Percentiles rank a stretch among this genome's conserved stretches.
Evolutionary conservation across 257 asterid genomes (phyloP).

Genomic region (Solanum bukasovii): DNA sequence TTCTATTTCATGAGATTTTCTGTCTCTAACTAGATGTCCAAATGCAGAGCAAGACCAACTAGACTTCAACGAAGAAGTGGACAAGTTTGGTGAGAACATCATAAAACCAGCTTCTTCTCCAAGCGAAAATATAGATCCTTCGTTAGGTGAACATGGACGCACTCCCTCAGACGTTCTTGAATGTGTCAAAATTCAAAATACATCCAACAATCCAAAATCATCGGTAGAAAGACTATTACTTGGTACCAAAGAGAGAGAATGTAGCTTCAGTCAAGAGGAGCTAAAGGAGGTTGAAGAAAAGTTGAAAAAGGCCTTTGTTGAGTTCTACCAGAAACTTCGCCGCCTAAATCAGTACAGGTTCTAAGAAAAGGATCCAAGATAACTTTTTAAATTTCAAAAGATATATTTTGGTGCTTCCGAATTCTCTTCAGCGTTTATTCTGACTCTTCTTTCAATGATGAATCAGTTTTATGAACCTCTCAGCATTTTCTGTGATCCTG

Average conservation of each 20-base stretch:
- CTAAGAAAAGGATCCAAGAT: background rate
- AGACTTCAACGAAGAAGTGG: background rate
- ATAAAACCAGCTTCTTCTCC: background rate
- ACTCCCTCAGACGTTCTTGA: conserved; percentile 27
- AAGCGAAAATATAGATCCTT: background rate
- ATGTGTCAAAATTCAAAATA: conserved; percentile 25
- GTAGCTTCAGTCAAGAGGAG: conserved; percentile 32
- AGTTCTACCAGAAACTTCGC: conserved; percentile 37
- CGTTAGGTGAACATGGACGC: background rate
- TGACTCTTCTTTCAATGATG: conserved; percentile 1
- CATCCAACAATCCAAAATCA: conserved; percentile 28
- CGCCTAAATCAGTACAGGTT: conserved; percentile 43
- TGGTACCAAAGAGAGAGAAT: conserved; percentile 19
- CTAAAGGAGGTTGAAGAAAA: conserved; percentile 35
- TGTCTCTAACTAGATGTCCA: background rate
- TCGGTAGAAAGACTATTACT: conserved; percentile 27
- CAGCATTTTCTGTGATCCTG: conserved; percentile 51
- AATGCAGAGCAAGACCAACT: background rate
- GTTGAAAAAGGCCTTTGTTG: conserved; percentile 35
- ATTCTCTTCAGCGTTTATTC: background rate
- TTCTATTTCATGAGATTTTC: background rate
- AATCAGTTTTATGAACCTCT: conserved; percentile 37
- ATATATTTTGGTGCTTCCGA: background rate
- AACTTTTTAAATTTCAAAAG: background rate
- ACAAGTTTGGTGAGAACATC: background rate